phyloP scores from a whole-genome alignment of 345 rosid genomes.

The Rhodamnia argentea region DNA sequence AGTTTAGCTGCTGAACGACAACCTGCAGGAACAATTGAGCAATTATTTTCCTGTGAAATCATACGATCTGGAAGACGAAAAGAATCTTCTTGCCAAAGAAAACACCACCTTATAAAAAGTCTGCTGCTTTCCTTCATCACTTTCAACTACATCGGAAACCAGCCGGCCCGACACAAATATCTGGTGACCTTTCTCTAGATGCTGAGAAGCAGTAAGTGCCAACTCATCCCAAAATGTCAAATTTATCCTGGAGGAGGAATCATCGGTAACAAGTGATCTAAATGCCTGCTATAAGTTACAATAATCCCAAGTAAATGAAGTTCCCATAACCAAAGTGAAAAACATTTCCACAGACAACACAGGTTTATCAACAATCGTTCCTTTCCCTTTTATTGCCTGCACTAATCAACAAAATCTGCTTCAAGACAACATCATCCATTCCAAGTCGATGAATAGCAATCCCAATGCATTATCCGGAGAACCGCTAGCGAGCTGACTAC shows the following conservation, averaged over 20 bases:
- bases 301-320: not conserved
- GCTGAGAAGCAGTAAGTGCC: conserved; percentile 39
- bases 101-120: conserved; percentile 44
- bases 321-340: not conserved
- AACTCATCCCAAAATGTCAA: conserved; percentile 63
- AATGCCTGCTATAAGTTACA: not conserved
- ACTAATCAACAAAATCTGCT: not conserved
- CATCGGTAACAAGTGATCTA: not conserved
- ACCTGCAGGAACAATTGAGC: conserved; percentile 21
- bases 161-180: conserved; percentile 54
- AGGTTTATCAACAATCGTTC: not conserved
- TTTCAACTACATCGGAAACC: conserved; percentile 37
- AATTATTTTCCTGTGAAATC: not conserved
- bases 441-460: not conserved
- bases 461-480: not conserved
- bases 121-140: conserved; percentile 41
- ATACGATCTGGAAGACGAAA: not conserved
- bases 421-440: not conserved
- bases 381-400: not conserved
- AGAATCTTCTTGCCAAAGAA: not conserved
- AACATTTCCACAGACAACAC: not conserved
- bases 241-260: conserved; percentile 30
- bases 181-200: conserved; percentile 52
- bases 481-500: not conserved
- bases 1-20: conserved; percentile 52